Base-by-base conservation (phyloP, 2,329 filamentous ascomycete species). In the Fusarium multiceps region DNA sequence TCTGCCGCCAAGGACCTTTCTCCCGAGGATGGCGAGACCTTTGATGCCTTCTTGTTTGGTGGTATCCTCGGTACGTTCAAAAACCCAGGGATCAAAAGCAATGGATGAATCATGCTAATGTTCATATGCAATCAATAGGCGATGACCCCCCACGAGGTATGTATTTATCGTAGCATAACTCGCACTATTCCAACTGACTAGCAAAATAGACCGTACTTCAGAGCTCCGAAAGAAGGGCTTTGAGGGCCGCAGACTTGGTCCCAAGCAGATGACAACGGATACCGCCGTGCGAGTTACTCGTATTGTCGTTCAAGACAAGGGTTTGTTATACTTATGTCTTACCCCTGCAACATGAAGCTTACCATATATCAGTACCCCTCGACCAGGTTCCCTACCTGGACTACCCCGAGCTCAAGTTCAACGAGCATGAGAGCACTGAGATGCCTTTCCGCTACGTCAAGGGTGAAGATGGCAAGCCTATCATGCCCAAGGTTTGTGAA, bases 371-470 rank as follows among this genome's bases (percentile, higher is more conserved):
- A 97, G 94, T 91, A 40, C 87, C 92, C 1, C 84, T 99, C 48
- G 89, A 92, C 59, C 84, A 94, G 71, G 91, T 99, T 34, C 86
- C 89, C 3, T 98, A 96, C 77, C 80, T 96, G 34, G 94, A 98
- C 78, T 90, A 93, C 76, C 96, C 96, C 0, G 95, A 98, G 77
- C 87, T 99, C 77, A 90, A 90, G 77, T 91, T 98, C 79, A 93
- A 93, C 79, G 90, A 96, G 78, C 91, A 97, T 76, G 96, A 99
- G 82, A 96, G 92, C 79, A 97, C 94, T 1, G 87, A 97, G 80
- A 98, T 99, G 96, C 96, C 96, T 1, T 99, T 99, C 81, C 93
- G 96, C 72, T 99, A 99, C 78, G 94, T 99, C 53, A 91, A 88
- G 77, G 90, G 87, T 54, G 82, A 88, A 13, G 84, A 92, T 59